phyloP scores from a whole-genome alignment of 2,329 filamentous ascomycete species.

The Venturia oleaginea region DNA sequence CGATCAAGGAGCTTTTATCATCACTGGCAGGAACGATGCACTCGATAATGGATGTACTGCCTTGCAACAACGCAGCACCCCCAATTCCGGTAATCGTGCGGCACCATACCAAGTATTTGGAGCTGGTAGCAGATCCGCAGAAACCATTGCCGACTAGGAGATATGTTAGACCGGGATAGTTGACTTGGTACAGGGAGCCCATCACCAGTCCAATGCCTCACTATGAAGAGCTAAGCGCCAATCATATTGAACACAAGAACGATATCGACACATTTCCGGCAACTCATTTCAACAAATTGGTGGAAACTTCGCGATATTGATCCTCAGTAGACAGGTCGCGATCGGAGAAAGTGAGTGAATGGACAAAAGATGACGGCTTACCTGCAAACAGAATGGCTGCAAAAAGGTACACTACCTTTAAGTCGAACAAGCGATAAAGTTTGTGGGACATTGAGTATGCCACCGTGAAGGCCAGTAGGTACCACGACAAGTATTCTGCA shows the following conservation, averaged over 20 bases:
- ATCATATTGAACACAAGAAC: neutral
- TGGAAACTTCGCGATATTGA: neutral
- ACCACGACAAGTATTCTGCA: neutral
- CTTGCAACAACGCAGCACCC: neutral
- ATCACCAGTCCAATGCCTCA: neutral
- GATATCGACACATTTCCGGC: neutral
- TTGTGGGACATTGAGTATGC: neutral
- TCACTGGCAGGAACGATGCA: neutral
- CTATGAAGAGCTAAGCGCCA: neutral
- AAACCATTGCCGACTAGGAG: neutral
- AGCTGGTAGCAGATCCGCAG: neutral
- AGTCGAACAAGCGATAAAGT: conserved; percentile 1
- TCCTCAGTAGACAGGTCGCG: neutral
- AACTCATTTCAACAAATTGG: neutral
- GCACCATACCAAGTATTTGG: neutral
- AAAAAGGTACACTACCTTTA: neutral
- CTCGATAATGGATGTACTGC: neutral
- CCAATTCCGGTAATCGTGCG: neutral
- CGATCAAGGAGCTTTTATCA: neutral
- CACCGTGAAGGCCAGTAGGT: neutral
- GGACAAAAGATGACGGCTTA: neutral
- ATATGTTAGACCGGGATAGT: neutral
- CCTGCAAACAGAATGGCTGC: conserved; percentile 7
- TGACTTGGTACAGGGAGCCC: neutral
- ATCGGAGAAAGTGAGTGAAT: neutral